A percentile compares a stretch with the other conserved stretches of the same genome.
Conservation (phyloP, 768 basidiomycete species). For the Kwoniella dendrophila region DNA sequence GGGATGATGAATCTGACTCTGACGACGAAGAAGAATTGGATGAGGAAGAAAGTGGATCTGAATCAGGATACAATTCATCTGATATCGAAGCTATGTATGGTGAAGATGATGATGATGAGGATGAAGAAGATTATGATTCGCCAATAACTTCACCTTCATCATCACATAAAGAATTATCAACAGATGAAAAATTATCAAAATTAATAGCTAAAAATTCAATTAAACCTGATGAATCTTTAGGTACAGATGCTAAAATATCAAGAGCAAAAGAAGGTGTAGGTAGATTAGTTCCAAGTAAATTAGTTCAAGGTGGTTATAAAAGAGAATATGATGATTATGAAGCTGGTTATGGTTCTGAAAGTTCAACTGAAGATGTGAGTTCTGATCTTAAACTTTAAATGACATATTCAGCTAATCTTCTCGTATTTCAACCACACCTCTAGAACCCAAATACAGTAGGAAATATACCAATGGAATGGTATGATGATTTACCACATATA, state of each 20-base stretch:
- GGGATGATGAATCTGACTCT: conserved; percentile 9
- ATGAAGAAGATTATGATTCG: conserved; percentile 14
- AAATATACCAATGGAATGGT: conserved; percentile 96
- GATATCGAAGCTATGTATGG: conserved; percentile 55
- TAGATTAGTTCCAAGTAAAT: conserved; percentile 41
- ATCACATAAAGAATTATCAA: conserved; percentile 30
- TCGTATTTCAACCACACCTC: not conserved
- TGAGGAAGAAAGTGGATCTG: conserved; percentile 50
- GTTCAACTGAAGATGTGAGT: conserved; percentile 57
- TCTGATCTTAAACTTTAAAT: too few relatives aligned
- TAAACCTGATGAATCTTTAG: conserved; percentile 54
- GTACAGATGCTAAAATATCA: conserved; percentile 46
- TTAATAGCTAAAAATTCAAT: conserved; percentile 51
- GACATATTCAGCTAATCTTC: not conserved
- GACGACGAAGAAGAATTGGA: conserved; percentile 34
- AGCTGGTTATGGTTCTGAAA: conserved; percentile 58
- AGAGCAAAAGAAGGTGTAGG: conserved; percentile 51
- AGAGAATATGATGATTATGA: conserved; percentile 56
- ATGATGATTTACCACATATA: conserved; percentile 98
- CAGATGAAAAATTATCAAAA: conserved; percentile 44
- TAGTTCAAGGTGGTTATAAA: conserved; percentile 52
- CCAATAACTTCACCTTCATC: conserved; percentile 37
- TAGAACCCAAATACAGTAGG: conserved; percentile 95
- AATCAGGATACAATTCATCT: conserved; percentile 57
- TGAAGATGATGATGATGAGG: conserved; percentile 7